Evolutionary conservation across 768 basidiomycete genomes (phyloP).

Genomic region (Tylopilus intermedius): DNA sequence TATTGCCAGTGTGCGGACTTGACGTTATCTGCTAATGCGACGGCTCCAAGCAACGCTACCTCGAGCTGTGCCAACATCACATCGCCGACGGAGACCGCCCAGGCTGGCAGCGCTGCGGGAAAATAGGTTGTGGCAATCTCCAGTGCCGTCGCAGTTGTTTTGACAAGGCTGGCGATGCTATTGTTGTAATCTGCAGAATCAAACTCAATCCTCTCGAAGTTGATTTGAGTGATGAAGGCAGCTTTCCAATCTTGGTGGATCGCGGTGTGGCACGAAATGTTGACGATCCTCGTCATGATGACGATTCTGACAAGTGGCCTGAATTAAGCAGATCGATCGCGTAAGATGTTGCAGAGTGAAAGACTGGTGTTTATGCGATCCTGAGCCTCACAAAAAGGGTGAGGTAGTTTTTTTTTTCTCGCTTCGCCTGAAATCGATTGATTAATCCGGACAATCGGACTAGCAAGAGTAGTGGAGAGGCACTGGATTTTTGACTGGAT

Average conservation of each 20-base stretch:
- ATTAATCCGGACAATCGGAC: not conserved
- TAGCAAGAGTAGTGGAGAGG: not conserved
- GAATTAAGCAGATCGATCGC: not conserved
- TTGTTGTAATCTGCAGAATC: not conserved
- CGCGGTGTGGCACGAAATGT: not conserved
- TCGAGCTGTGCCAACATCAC: slow-evolving; percentile 33
- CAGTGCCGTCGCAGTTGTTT: slow-evolving; percentile 6
- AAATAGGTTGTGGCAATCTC: slow-evolving; percentile 11
- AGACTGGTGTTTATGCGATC: not conserved
- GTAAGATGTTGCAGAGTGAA: not conserved
- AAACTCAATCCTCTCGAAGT: not conserved
- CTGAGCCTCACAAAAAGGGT: not conserved
- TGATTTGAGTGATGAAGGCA: not conserved
- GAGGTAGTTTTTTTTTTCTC: not conserved
- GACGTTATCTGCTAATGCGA: slow-evolving; percentile 52
- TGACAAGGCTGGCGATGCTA: slow-evolving; percentile 6
- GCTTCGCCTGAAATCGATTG: not conserved
- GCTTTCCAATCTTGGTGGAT: not conserved
- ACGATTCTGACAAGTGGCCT: not conserved
- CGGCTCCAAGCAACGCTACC: slow-evolving; percentile 39
- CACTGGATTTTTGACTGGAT: not conserved
- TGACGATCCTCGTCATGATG: not conserved
- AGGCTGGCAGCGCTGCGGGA: slow-evolving; percentile 9
- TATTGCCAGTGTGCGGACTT: slow-evolving; percentile 28
- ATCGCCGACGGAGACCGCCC: slow-evolving; percentile 14